Base-by-base conservation (phyloP, 805 yeast species). In the Teunomyces lycoperdinae region DNA sequence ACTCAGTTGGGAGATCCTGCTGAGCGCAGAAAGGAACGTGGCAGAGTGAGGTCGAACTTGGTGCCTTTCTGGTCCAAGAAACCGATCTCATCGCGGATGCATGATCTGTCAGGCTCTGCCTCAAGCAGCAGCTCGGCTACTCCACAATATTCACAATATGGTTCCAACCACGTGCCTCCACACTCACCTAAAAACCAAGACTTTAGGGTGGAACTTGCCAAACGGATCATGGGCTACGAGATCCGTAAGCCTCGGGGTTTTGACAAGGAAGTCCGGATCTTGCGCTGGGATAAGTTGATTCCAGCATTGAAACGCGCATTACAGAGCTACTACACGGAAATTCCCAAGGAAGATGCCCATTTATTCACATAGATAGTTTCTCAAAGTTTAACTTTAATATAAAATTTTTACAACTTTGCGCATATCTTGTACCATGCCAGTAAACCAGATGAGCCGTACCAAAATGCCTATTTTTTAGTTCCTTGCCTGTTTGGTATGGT, bases 1-100 rank as follows among this genome's bases (percentile, higher is more conserved):
- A 70, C 77, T 2, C 73, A 73, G 48, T 58, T 62, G 30, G 65
- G 64, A 46, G 77, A 77, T 47, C 72, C 79, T 4, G 70, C 70
- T 5, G 83, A 78, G 47, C 74, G 81, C 51, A 74, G 88, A 50
- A 73, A 78, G 50, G 87, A 83, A 58, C 61, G 86, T 42, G 87
- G 87, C n/a, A 67, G 88, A 48, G 78, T 83, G 39, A 69, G 88
- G 63, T 79, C 84, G 41, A 83, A 83, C 55, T 67, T 83, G 64
- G 84, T 82, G 47, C 85, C 85, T 4, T 83, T 80, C 58, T 83
- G 87, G 87, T 75, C 80, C 24, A 79, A 77, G 60, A 79, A 71
- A 54, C 83, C 86, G 16, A 75, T 81, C 43, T 71, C 78, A 38
- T 76, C 84, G 4, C 60, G 69, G 40, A 58, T 62, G 63, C 69